A percentile compares a stretch with the other conserved stretches of the same genome.
phyloP scores from a whole-genome alignment of 805 yeast species.

The Teunomyces atbi region DNA sequence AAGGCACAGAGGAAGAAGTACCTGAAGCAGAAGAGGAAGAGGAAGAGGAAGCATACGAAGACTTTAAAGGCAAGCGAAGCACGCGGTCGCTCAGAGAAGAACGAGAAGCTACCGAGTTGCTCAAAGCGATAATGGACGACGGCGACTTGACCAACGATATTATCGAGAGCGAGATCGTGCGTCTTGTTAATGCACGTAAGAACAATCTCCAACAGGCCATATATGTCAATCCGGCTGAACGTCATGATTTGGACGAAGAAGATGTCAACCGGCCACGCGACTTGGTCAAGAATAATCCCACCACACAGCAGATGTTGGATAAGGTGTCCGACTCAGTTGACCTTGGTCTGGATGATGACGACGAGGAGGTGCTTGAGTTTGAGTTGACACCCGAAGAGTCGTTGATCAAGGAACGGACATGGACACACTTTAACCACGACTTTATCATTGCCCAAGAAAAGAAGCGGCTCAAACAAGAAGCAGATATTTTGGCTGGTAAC shows the following conservation, averaged over 20 bases:
- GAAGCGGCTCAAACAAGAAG: conserved; percentile 78
- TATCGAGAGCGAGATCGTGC: conserved; percentile 18
- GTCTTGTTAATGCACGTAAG: conserved; percentile 14
- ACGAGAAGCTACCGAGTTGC: conserved; percentile 17
- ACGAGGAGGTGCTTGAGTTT: conserved; percentile 67
- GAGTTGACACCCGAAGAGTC: conserved; percentile 69
- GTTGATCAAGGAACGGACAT: conserved; percentile 71
- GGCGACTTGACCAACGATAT: conserved; percentile 30
- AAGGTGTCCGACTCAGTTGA: conserved; percentile 60
- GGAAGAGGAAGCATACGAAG: conserved; percentile 1
- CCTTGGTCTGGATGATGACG: conserved; percentile 69
- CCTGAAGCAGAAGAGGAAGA: background rate
- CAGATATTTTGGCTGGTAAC: conserved; percentile 84
- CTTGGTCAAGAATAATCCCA: conserved; percentile 53
- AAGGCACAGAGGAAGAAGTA: conserved; percentile 1
- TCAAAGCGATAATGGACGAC: conserved; percentile 29
- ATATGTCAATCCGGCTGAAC: conserved; percentile 19
- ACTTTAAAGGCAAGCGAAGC: conserved; percentile 8
- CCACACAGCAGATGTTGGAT: conserved; percentile 51
- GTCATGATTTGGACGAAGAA: conserved; percentile 14
- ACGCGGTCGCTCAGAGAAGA: background rate
- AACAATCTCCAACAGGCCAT: conserved; percentile 18
- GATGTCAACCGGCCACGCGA: conserved; percentile 42
- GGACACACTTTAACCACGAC: conserved; percentile 90
- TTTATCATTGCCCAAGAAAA: conserved; percentile 81